Evolutionary conservation across 352 stramenopile genomes (phyloP), one percentile per base, ranked within the genome.

Genomic region (Pseudoperonospora humuli): DNA sequence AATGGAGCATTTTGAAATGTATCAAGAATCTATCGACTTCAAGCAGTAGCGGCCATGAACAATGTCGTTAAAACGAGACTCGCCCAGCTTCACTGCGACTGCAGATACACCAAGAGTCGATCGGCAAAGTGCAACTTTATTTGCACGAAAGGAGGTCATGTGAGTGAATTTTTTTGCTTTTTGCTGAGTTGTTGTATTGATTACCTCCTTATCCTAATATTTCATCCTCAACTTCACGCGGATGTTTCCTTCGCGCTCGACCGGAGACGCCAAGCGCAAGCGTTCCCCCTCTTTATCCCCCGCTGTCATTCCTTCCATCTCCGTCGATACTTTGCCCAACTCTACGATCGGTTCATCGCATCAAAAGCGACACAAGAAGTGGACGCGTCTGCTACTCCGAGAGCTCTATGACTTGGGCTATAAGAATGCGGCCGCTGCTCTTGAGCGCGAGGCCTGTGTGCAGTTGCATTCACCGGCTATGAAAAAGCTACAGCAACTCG

Each of bases 341-440:
- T 15, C 24, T 33, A 35, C 17, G n/a, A 19, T 1, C 2, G 7
- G n/a, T 32, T 35, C 18, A 3, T 9, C 25, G 1, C 34, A 46
- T 1, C 15, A 39, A 9, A 50, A 54, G 14, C 50, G 50, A 20
- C 27, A 42, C 5, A 42, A 53, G n/a, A 52, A 85, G 38, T 90
- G 78, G 78, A 68, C 71, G 39, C 73, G 78, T 17, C 44, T 88
- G 31, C 39, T 90, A 21, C 65, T 90, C 3, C 71, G 78, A 8
- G 78, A 90, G 51, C 65, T 90, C 15, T 84, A 86, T 54, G 78
- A 90, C 49, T 56, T 85, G 13, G 73, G 74, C 7, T 86, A 68
- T 28, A 27, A 28, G 7, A 43, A 60, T 15, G 47, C 71, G 0
- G 78, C 75, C 0, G 53, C 51, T 8, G 44, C 57, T 25, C 63